A percentile compares a stretch with the other conserved stretches of the same genome.
Evolutionary conservation across 2,329 filamentous ascomycete species (phyloP).

Genomic region (Eutypa lata): DNA sequence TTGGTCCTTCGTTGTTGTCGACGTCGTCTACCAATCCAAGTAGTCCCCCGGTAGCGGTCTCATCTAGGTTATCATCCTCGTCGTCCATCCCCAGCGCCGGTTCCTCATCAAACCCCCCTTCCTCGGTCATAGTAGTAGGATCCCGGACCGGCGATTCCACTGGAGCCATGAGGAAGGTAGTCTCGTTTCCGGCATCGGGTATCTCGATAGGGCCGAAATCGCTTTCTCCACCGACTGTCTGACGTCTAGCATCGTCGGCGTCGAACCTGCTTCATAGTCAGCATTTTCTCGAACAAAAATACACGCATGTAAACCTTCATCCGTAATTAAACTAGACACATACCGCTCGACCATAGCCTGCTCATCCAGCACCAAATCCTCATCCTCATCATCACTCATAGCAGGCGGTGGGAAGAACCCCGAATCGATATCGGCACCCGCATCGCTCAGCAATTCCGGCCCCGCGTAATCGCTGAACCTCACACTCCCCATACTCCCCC

Average conservation of each 20-base stretch:
- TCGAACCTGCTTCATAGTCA: constrained; percentile 26
- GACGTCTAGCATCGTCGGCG: constrained; percentile 37
- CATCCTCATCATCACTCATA: constrained; percentile 40
- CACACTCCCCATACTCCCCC: constrained; percentile 46
- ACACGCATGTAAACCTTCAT: constrained; percentile 1
- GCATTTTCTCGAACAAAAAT: neutral
- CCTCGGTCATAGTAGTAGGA: constrained; percentile 8
- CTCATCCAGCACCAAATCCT: constrained; percentile 34
- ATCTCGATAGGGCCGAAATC: constrained; percentile 49
- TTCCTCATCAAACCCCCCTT: constrained; percentile 2
- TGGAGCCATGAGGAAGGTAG: constrained; percentile 47
- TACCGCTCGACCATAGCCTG: constrained; percentile 43
- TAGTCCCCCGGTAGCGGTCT: constrained; percentile 18
- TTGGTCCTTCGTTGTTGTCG: constrained; percentile 15
- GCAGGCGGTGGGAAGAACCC: constrained; percentile 51
- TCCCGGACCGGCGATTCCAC: constrained; percentile 27
- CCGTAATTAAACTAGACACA: neutral
- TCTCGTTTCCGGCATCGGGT: constrained; percentile 47
- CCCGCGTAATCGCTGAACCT: constrained; percentile 49
- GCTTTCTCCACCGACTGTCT: constrained; percentile 43
- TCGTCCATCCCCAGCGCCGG: constrained; percentile 5
- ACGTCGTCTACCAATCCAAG: constrained; percentile 23
- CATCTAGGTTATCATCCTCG: constrained; percentile 19
- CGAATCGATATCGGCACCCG: constrained; percentile 40
- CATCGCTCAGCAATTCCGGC: constrained; percentile 35